Evolutionary conservation across 495 filamentous ascomycete genomes (phyloP).

Genomic region (Aspergillus leporis): DNA sequence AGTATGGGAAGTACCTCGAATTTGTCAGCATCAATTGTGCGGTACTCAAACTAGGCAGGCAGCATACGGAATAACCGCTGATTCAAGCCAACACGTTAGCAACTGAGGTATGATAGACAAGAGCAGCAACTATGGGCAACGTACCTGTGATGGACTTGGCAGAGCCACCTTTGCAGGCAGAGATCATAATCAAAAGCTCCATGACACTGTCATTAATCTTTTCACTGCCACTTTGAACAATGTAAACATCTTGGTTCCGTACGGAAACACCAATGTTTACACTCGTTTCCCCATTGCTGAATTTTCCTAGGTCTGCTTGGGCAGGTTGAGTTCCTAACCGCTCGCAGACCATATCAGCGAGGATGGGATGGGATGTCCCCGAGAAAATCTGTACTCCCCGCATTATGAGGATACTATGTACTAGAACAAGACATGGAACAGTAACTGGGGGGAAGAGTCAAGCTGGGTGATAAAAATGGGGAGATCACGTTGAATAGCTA

Average conservation of each 20-base stretch:
- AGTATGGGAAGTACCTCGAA: conserved; percentile 90
- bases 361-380: conserved; percentile 66
- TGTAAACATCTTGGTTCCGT: conserved; percentile 97
- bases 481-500: not conserved
- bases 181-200: conserved; percentile 98
- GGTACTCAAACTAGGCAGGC: conserved; percentile 36
- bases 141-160: conserved; percentile 96
- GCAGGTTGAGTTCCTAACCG: conserved; percentile 64
- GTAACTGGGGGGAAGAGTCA: conserved; percentile 13
- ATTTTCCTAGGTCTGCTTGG: conserved; percentile 67
- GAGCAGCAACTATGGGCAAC: conserved; percentile 23
- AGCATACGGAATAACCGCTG: conserved; percentile 85
- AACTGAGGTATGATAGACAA: conserved; percentile 14
- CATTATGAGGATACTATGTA: conserved; percentile 44
- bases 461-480: conserved; percentile 13
- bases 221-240: conserved; percentile 93
- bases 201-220: conserved; percentile 99
- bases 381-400: conserved; percentile 71
- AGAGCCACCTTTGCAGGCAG: conserved; percentile 95
- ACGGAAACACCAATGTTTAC: conserved; percentile 93
- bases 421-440: conserved; percentile 21
- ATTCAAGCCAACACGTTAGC: conserved; percentile 16
- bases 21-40: conserved; percentile 46
- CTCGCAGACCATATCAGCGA: conserved; percentile 72
- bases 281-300: conserved; percentile 91